A percentile compares a stretch with the other conserved stretches of the same genome.
Evolutionary conservation across 257 asterid species (phyloP).

Genomic region (Primulina eburnea): DNA sequence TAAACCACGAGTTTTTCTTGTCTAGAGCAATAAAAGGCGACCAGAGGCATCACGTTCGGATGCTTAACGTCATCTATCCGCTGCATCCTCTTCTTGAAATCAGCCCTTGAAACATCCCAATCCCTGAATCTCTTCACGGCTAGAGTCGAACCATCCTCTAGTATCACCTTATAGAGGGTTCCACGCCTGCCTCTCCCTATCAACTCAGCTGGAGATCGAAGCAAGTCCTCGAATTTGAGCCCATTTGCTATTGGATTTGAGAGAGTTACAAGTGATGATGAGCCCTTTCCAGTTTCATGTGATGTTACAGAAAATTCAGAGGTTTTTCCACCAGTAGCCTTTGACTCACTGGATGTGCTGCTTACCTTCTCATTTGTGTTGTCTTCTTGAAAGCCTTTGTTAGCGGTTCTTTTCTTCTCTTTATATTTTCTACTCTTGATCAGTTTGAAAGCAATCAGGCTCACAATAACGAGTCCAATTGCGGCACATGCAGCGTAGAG

Average conservation of each 20-base stretch:
- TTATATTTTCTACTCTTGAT: constrained; percentile 20
- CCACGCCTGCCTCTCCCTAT: constrained; percentile 57
- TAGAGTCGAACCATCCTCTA: constrained; percentile 34
- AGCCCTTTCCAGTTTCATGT: constrained; percentile 41
- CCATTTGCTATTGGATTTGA: constrained; percentile 35
- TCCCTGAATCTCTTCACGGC: constrained; percentile 73
- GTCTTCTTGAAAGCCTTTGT: background rate
- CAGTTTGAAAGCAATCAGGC: constrained; percentile 30
- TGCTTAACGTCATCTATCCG: constrained; percentile 50
- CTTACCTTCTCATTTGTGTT: constrained; percentile 29
- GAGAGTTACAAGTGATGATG: constrained; percentile 44
- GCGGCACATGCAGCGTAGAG: constrained; percentile 56
- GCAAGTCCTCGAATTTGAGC: constrained; percentile 66
- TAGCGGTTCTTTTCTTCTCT: constrained; percentile 15
- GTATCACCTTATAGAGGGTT: constrained; percentile 56
- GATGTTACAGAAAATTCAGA: constrained; percentile 76
- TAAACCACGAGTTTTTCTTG: constrained; percentile 70
- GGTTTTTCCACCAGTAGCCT: constrained; percentile 34
- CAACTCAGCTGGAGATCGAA: constrained; percentile 73
- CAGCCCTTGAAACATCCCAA: constrained; percentile 54
- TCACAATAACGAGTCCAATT: constrained; percentile 40
- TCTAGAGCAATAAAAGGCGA: constrained; percentile 74
- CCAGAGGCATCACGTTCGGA: constrained; percentile 47
- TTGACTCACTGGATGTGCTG: constrained; percentile 46
- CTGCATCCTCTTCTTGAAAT: constrained; percentile 57